These are phyloP conservation scores for Erigeron philadelphicus DNA, from an alignment of 140 eudicot genomes.

Conservation along the genomic window DNA sequence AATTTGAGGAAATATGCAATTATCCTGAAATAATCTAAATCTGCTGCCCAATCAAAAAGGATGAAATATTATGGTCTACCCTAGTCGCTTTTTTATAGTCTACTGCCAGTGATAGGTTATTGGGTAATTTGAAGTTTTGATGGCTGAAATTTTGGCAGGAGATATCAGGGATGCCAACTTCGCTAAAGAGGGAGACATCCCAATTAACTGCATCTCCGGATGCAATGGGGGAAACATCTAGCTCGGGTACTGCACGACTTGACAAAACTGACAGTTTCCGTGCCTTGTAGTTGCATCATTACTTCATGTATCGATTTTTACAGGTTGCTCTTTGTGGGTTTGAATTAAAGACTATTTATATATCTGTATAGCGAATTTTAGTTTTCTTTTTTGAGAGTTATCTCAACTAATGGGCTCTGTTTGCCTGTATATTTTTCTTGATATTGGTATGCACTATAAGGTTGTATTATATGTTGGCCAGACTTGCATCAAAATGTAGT, in stretches of 20 bases:
- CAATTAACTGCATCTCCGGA: slow-evolving; percentile 53
- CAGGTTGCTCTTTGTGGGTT: background rate
- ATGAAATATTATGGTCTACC: background rate
- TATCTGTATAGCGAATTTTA: slow-evolving; percentile 20
- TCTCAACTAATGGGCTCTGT: background rate
- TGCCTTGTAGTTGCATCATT: slow-evolving; percentile 31
- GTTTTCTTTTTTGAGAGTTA: slow-evolving; percentile 4
- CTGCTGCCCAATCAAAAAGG: background rate
- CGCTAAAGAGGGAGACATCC: slow-evolving; percentile 56
- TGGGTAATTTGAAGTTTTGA: background rate
- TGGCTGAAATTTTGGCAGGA: slow-evolving; percentile 45
- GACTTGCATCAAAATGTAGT: background rate
- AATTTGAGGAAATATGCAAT: background rate
- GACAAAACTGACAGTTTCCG: slow-evolving; percentile 72
- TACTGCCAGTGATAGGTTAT: background rate
- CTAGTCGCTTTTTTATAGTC: background rate
- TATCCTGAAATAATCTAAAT: background rate
- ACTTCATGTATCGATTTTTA: background rate
- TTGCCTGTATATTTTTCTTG: background rate
- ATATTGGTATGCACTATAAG: background rate
- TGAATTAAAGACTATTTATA: slow-evolving; percentile 11
- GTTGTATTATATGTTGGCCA: background rate
- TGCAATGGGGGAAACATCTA: slow-evolving; percentile 80
- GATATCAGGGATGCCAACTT: slow-evolving; percentile 79
- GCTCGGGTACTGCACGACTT: slow-evolving; percentile 21